phyloP scores from a whole-genome alignment of 202 grass and related monocot species.

The Hordeum pubiflorum region DNA sequence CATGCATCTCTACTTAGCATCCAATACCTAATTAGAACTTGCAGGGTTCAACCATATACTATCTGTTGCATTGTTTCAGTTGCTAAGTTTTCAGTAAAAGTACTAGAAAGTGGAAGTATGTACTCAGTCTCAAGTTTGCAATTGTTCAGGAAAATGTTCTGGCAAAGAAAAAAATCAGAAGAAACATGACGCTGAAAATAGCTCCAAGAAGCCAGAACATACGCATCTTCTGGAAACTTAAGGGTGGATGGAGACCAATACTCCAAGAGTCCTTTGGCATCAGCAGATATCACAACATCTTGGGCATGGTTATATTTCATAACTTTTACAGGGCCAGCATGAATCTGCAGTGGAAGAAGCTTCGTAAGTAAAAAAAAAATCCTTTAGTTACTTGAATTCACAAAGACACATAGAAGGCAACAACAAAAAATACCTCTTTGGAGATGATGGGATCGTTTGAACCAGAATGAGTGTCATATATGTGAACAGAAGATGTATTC shows the following conservation, averaged over 20 bases:
- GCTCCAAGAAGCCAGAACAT: constrained; percentile 23
- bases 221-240: constrained; percentile 77
- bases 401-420: neutral
- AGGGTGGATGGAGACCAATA: constrained; percentile 87
- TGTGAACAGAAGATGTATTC: constrained; percentile 60
- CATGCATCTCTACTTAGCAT: neutral
- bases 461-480: constrained; percentile 84
- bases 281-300: constrained; percentile 72
- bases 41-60: neutral
- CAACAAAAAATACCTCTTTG: constrained; percentile 52
- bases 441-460: constrained; percentile 87
- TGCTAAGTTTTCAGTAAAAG: neutral
- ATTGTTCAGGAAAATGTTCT: neutral
- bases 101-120: neutral
- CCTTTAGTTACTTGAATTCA: constrained; percentile 7
- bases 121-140: neutral
- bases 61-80: neutral
- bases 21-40: neutral
- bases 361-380: neutral
- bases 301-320: constrained; percentile 81
- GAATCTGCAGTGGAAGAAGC: constrained; percentile 55
- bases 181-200: constrained; percentile 1
- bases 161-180: neutral
- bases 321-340: constrained; percentile 69
- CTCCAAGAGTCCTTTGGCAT: constrained; percentile 79